Evolutionary conservation across 2,329 filamentous ascomycete species (phyloP), one percentile per base, ranked within the genome.

Genomic region (Aspergillus quadricinctus): DNA sequence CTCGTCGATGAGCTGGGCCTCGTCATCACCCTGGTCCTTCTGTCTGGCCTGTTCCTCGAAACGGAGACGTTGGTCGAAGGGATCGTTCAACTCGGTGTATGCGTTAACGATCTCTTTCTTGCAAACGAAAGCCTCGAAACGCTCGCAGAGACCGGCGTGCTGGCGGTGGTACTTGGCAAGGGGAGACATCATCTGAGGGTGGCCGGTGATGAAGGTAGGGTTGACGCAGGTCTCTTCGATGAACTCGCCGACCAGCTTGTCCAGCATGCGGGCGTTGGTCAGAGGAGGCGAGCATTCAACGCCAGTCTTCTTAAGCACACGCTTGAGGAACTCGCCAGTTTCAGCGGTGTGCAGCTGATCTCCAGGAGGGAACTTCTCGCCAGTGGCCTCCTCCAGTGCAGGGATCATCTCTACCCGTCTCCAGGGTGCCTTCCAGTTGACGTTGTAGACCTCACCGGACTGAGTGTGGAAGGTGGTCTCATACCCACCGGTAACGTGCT

Each of bases 341-440:
- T 95, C 92, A 23, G 86, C 78, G 3, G 92, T 97, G 80, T 99
- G 93, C 10, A 97, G 84, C 74, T 96, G 82, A 66, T 95, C 88
- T 49, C 88, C 88, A 2, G 92, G 84, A 45, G 94, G 94, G 81
- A 99, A 99, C 78, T 90, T 97, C 79, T 96, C 92, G 65, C 91
- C 92, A 1, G 87, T 90, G 11, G 88, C 88, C 77, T 93, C 86
- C 79, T 97, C 94, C 0, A 99, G 84, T 37, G 88, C 89, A 2
- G 90, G 88, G 56, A 99, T 97, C 93, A 99, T 99, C 74, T 97
- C 90, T 50, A 97, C 86, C 61, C 90, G 84, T 74, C 88, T 86
- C 94, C 95, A 99, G 48, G 94, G 95, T 58, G 85, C 87, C 74
- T 92, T 88, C 95, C 94, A 99, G 84, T 99, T 96, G 67, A 99